These are phyloP conservation scores for Alnus rubra DNA, from an alignment of 306 rosid genomes.

Conservation along the genomic window DNA sequence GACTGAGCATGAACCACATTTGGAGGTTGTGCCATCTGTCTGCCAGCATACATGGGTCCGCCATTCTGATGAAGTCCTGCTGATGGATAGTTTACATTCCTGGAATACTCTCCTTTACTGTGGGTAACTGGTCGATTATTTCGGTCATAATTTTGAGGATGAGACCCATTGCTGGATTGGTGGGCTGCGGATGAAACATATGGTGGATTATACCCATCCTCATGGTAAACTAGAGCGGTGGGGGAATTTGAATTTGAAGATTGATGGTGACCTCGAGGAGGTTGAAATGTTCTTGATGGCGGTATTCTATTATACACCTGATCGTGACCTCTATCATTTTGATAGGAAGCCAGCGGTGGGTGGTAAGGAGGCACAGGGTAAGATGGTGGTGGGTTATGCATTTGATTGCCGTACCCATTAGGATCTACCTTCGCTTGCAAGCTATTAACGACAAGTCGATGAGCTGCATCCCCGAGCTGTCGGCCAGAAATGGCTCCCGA, in stretches of 20 bases:
- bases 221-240: constrained; percentile 27
- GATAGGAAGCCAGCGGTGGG: constrained; percentile 31
- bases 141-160: constrained; percentile 47
- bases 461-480: constrained; percentile 71
- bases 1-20: constrained; percentile 29
- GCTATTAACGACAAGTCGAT: constrained; percentile 61
- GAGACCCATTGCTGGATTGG: constrained; percentile 40
- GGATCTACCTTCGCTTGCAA: constrained; percentile 43
- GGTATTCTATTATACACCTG: constrained; percentile 37
- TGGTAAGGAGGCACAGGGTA: constrained; percentile 31
- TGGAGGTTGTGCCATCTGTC: constrained; percentile 24
- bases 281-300: constrained; percentile 37
- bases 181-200: constrained; percentile 14
- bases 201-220: constrained; percentile 40
- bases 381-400: constrained; percentile 33
- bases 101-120: constrained; percentile 30
- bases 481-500: constrained; percentile 62
- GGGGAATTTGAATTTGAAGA: constrained; percentile 32
- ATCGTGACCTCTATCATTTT: constrained; percentile 31
- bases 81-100: constrained; percentile 42
- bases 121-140: constrained; percentile 29
- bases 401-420: constrained; percentile 39
- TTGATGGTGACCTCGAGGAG: constrained; percentile 27
- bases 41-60: constrained; percentile 32
- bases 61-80: constrained; percentile 47